Evolutionary conservation across 2,329 filamentous ascomycete species (phyloP).

Genomic region (Pyrenochaeta sp.): DNA sequence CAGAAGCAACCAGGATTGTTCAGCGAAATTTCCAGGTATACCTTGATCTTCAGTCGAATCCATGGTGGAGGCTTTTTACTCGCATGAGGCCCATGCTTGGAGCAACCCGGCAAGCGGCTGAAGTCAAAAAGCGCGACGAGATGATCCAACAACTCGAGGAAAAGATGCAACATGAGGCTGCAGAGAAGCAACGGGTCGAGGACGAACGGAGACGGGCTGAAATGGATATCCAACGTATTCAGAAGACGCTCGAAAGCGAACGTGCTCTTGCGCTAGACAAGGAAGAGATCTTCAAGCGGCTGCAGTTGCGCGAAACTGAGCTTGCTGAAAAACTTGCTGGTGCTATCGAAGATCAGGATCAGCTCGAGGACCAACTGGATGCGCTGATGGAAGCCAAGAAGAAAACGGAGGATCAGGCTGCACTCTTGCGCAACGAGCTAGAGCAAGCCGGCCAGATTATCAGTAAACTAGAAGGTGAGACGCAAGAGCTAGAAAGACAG

Average conservation of each 20-base stretch:
- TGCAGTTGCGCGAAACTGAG: constrained; percentile 90
- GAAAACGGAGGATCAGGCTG: constrained; percentile 83
- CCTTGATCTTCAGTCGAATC: constrained; percentile 85
- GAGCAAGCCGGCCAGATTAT: constrained; percentile 93
- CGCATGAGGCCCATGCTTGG: constrained; percentile 96
- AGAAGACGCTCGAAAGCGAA: constrained; percentile 95
- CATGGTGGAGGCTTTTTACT: constrained; percentile 96
- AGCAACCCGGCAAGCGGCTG: constrained; percentile 86
- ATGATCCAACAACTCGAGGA: constrained; percentile 88
- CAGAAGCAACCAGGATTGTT: constrained; percentile 93
- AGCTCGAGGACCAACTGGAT: constrained; percentile 91
- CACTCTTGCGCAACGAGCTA: constrained; percentile 79
- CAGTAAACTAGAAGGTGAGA: constrained; percentile 84
- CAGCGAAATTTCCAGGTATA: constrained; percentile 95
- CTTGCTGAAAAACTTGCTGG: constrained; percentile 91
- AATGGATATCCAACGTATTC: constrained; percentile 84
- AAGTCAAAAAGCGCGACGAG: constrained; percentile 94
- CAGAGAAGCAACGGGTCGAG: constrained; percentile 80
- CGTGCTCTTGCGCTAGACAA: constrained; percentile 95
- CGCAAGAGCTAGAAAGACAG: constrained; percentile 74
- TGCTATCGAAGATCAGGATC: constrained; percentile 92
- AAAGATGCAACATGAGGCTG: constrained; percentile 79
- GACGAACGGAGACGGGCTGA: constrained; percentile 90
- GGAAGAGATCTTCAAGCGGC: constrained; percentile 97
- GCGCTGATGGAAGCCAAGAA: constrained; percentile 88